phyloP scores from a whole-genome alignment of 805 yeast genomes.

The Ogataea ganodermae region DNA sequence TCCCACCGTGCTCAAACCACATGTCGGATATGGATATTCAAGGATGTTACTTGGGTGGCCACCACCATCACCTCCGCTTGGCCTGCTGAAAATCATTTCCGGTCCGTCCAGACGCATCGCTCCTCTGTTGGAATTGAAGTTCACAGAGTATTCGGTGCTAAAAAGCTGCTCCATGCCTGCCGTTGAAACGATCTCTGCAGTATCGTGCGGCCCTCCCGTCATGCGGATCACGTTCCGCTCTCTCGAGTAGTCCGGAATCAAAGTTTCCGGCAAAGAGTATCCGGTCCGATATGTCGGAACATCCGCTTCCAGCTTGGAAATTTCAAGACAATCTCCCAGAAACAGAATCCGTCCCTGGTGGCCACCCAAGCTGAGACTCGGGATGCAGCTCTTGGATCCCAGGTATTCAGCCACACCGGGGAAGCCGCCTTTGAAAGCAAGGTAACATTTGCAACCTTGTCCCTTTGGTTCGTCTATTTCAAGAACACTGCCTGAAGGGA shows the following conservation, averaged over 20 bases:
- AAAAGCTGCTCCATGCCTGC: conserved; percentile 79
- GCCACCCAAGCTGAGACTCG: conserved; percentile 91
- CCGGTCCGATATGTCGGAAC: conserved; percentile 64
- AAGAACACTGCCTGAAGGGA: conserved; percentile 74
- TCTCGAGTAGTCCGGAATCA: conserved; percentile 55
- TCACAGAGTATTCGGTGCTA: conserved; percentile 82
- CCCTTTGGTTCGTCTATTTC: conserved; percentile 70
- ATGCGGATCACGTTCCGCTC: conserved; percentile 83
- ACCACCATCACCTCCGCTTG: conserved; percentile 97
- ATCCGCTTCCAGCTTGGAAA: conserved; percentile 66
- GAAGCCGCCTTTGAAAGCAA: conserved; percentile 88
- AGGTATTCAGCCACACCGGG: conserved; percentile 85
- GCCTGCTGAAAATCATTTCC: conserved; percentile 93
- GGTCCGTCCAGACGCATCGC: conserved; percentile 96
- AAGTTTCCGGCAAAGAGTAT: conserved; percentile 61
- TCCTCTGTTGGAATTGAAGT: conserved; percentile 94
- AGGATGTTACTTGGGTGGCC: conserved; percentile 97
- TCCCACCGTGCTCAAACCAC: conserved; percentile 97
- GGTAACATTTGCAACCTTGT: conserved; percentile 84
- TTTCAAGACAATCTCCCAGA: conserved; percentile 84
- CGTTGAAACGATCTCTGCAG: conserved; percentile 86
- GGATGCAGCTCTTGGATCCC: conserved; percentile 94
- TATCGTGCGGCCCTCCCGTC: conserved; percentile 96
- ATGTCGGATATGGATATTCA: conserved; percentile 93
- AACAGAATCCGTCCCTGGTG: conserved; percentile 89